Base-by-base conservation (phyloP, 1,284 basidiomycete genomes). In the Sporisorium graminicola region DNA sequence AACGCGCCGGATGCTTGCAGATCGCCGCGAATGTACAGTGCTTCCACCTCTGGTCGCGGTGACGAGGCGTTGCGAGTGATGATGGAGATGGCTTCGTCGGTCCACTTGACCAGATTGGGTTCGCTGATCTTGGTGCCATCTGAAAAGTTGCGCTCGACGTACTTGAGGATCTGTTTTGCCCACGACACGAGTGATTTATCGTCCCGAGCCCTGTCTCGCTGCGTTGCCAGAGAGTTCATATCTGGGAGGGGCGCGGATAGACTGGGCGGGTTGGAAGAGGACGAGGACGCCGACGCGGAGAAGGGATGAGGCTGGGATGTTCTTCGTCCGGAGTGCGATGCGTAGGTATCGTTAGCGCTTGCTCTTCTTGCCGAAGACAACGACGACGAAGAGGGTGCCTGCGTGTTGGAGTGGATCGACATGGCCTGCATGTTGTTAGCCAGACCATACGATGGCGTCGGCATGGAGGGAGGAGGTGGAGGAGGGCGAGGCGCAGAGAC, bases 161-260 rank as follows among this genome's bases (percentile, higher is more conserved):
- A 91, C 79, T 91, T 90, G 77, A 95, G 87, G 58, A 95, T 91
- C 73, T 94, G 92, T 49, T 91, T 89, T 6, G 90, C 89, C 94
- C 94, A 96, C 20, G 88, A 87, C 18, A 95, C 86, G 74, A 90
- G 90, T 53, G 90, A 87, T 0, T 87, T 81, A 0, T 91, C 90
- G 78, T 91, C 90, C 67, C 88, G 58, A 2, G 81, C 79, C 8
- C 59, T 56, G 18, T 85, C 77, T 0, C 80, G 70, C 35, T 72
- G 67, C 14, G 54, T 27, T 0, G 58, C 68, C n/a, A 86, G 67
- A 6, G 81, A 58, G 2, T 60, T 53, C 42, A 80, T 57, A 50
- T 85, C 83, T 20, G 84, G 79, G 9, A 86, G 43, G 2, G 83
- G 78, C 20, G 76, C 65, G 18, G 74, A 70, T 37, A 84, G 66